Conservation (phyloP, 2,329 filamentous ascomycete genomes). For the Ustilaginoidea virens region DNA sequence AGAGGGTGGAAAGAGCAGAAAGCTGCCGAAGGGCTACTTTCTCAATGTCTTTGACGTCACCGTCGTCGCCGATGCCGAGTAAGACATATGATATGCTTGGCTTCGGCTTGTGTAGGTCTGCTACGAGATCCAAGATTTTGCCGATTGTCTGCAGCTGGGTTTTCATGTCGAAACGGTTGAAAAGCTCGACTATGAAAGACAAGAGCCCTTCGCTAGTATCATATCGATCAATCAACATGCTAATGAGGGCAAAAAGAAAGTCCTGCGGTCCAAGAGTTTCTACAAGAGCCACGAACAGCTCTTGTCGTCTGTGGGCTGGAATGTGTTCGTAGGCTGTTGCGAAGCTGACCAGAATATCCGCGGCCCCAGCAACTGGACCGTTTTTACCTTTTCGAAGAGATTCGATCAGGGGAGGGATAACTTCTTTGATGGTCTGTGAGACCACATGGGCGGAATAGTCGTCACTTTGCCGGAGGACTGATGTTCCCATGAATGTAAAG, state of each 20-base stretch:
- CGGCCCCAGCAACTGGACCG: constrained; percentile 62
- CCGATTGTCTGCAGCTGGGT: constrained; percentile 66
- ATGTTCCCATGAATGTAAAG: constrained; percentile 95
- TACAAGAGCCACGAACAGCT: constrained; percentile 71
- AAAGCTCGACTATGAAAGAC: constrained; percentile 60
- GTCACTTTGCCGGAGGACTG: constrained; percentile 80
- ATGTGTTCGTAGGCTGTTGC: constrained; percentile 95
- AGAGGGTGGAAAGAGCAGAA: constrained; percentile 38
- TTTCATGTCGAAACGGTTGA: constrained; percentile 55
- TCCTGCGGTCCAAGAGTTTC: constrained; percentile 75
- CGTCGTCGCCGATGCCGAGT: constrained; percentile 40
- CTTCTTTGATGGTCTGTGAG: constrained; percentile 83
- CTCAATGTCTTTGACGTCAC: constrained; percentile 30
- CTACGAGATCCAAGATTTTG: constrained; percentile 59
- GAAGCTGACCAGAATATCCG: constrained; percentile 87
- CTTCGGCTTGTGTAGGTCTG: constrained; percentile 61
- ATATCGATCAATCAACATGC: constrained; percentile 85
- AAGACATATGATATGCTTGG: constrained; percentile 58
- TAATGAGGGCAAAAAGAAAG: constrained; percentile 73
- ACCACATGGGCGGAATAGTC: constrained; percentile 96
- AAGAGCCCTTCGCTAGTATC: constrained; percentile 58
- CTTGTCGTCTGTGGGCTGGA: constrained; percentile 67
- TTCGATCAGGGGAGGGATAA: constrained; percentile 79
- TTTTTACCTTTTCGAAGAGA: constrained; percentile 72
- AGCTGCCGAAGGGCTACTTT: constrained; percentile 39